These are phyloP conservation scores for Aspergillus caelatus DNA, from an alignment of 2,329 filamentous ascomycete species.

Conservation along the genomic window DNA sequence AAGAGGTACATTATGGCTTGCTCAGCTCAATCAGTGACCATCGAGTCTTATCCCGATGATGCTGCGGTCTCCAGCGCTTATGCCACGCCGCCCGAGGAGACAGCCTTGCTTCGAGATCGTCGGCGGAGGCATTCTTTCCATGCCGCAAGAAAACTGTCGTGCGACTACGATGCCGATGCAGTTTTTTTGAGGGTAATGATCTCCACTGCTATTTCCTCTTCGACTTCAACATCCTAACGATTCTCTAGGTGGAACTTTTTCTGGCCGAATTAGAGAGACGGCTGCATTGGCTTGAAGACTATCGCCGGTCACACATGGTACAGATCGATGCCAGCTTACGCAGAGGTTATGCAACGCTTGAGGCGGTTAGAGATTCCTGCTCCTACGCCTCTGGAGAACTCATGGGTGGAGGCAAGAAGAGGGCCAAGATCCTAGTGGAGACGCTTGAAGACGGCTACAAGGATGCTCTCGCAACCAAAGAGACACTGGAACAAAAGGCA, in stretches of 20 bases:
- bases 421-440: slow-evolving; percentile 87
- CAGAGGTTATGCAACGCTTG: slow-evolving; percentile 80
- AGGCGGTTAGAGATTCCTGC: slow-evolving; percentile 84
- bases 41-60: slow-evolving; percentile 38
- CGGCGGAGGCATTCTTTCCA: slow-evolving; percentile 51
- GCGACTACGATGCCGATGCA: slow-evolving; percentile 49
- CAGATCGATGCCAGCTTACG: slow-evolving; percentile 82
- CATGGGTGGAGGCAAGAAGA: slow-evolving; percentile 80
- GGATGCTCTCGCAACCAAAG: slow-evolving; percentile 79
- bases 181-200: slow-evolving; percentile 45
- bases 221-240: slow-evolving; percentile 7
- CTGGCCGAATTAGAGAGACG: slow-evolving; percentile 82
- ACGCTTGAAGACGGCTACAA: slow-evolving; percentile 87
- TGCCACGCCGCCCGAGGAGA: slow-evolving; percentile 36
- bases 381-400: slow-evolving; percentile 88
- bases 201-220: neutral
- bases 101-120: slow-evolving; percentile 41
- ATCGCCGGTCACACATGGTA: slow-evolving; percentile 78
- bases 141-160: slow-evolving; percentile 44
- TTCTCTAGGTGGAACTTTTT: slow-evolving; percentile 48
- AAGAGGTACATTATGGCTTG: slow-evolving; percentile 38
- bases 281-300: slow-evolving; percentile 84
- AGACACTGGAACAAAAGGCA: slow-evolving; percentile 89
- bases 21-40: slow-evolving; percentile 42
- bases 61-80: slow-evolving; percentile 27